Conservation (phyloP, 176 grass and related monocot genomes). For the Cymbopogon citratus region DNA sequence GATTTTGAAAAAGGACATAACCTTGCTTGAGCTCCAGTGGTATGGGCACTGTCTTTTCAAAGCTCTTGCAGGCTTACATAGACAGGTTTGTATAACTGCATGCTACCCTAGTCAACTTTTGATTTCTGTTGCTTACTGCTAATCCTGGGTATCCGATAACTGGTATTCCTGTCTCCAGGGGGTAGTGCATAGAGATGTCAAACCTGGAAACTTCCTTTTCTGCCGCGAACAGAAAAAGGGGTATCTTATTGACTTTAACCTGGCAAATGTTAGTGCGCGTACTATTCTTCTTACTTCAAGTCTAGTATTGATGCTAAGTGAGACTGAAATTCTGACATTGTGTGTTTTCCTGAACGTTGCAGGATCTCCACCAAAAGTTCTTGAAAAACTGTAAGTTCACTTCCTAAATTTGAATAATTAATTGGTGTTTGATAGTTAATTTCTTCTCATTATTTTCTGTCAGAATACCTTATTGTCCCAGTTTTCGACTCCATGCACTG, state of each 20-base stretch:
- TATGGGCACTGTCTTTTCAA: constrained; percentile 80
- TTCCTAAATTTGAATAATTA: constrained; percentile 13
- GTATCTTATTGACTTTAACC: constrained; percentile 96
- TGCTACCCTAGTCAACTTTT: constrained; percentile 7
- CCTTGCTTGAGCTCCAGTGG: constrained; percentile 59
- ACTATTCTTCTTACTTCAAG: constrained; percentile 3
- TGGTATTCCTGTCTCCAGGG: constrained; percentile 54
- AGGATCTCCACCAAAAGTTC: constrained; percentile 85
- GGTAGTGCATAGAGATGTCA: constrained; percentile 84
- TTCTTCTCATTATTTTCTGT: background rate
- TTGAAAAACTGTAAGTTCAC: constrained; percentile 54
- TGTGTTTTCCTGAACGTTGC: constrained; percentile 22
- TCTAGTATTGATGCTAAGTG: constrained; percentile 23
- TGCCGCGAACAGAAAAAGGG: constrained; percentile 61
- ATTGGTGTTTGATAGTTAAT: background rate
- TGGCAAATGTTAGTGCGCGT: constrained; percentile 68
- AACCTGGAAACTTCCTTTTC: constrained; percentile 97
- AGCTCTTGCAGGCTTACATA: constrained; percentile 86
- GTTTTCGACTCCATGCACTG: background rate
- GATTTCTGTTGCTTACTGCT: constrained; percentile 2
- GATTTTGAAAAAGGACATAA: constrained; percentile 78
- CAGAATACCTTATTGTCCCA: background rate
- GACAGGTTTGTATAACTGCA: constrained; percentile 49
- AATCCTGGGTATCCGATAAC: background rate
- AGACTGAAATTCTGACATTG: background rate